Evolutionary conservation across 1,139 yeast species (phyloP).

Genomic region (Pichia sp.): DNA sequence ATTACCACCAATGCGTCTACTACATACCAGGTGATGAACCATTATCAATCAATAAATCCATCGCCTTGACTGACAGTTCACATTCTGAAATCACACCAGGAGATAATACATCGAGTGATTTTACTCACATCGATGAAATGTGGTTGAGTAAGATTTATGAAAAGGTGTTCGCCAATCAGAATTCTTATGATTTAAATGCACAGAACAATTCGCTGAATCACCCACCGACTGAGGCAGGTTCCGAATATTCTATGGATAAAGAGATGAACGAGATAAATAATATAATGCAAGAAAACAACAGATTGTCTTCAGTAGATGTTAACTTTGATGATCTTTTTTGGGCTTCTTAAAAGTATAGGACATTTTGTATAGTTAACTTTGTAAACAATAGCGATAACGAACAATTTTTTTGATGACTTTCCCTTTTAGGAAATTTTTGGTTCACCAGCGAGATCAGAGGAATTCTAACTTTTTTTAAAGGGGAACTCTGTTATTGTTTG

Average conservation of each 20-base stretch:
- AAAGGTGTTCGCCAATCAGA: neutral
- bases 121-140: constrained; percentile 1
- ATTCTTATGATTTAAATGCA: neutral
- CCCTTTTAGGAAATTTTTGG: neutral
- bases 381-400: no score
- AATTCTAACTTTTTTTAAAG: neutral
- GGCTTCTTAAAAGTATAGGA: no score
- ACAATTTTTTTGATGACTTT: no score
- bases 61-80: neutral
- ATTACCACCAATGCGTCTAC: neutral
- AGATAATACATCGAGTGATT: neutral
- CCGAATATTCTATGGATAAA: no score
- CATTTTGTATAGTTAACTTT: no score
- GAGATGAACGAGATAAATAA: no score
- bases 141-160: constrained; percentile 5
- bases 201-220: neutral
- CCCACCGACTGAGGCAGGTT: neutral
- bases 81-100: neutral
- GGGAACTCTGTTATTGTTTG: neutral
- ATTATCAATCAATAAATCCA: neutral
- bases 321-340: no score
- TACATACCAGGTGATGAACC: constrained; percentile 1
- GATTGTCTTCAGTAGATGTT: no score
- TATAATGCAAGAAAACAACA: no score
- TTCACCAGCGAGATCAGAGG: neutral